These are phyloP conservation scores for Trichosphaerium sp. DNA, from an alignment of 78 protist species.

Conservation along the genomic window DNA sequence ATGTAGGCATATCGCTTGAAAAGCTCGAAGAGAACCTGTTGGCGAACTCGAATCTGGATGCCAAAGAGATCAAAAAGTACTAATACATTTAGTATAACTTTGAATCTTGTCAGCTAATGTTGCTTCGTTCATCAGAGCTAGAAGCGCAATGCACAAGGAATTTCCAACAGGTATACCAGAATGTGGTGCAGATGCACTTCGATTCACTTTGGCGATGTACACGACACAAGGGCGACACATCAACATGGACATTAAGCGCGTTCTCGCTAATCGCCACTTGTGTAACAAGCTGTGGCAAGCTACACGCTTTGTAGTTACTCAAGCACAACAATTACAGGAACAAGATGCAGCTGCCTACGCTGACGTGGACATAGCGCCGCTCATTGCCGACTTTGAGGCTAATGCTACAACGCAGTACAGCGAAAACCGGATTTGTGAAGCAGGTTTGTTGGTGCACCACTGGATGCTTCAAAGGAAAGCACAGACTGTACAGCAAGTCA, in stretches of 20 bases:
- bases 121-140: constrained; percentile 16
- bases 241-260: constrained; percentile 59
- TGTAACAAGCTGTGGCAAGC: constrained; percentile 89
- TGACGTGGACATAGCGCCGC: background rate
- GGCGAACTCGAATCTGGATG: background rate
- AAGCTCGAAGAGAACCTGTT: background rate
- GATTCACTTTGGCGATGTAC: constrained; percentile 57
- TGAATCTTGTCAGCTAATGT: background rate
- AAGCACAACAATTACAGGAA: background rate
- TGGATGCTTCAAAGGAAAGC: constrained; percentile 59
- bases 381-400: too few relatives aligned
- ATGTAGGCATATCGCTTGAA: background rate
- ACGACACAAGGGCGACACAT: constrained; percentile 39
- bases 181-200: constrained; percentile 85
- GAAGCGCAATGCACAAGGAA: constrained; percentile 30
- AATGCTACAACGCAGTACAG: background rate
- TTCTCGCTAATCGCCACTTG: constrained; percentile 54
- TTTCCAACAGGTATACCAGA: constrained; percentile 75
- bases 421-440: background rate
- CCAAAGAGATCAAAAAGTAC: background rate
- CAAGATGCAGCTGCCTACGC: too few relatives aligned
- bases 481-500: constrained; percentile 3
- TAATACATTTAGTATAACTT: too few relatives aligned
- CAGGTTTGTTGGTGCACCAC: background rate
- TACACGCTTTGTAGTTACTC: constrained; percentile 28